These are phyloP conservation scores for Verticillium albo-atrum DNA, from an alignment of 2,329 filamentous ascomycete species.

Conservation along the genomic window DNA sequence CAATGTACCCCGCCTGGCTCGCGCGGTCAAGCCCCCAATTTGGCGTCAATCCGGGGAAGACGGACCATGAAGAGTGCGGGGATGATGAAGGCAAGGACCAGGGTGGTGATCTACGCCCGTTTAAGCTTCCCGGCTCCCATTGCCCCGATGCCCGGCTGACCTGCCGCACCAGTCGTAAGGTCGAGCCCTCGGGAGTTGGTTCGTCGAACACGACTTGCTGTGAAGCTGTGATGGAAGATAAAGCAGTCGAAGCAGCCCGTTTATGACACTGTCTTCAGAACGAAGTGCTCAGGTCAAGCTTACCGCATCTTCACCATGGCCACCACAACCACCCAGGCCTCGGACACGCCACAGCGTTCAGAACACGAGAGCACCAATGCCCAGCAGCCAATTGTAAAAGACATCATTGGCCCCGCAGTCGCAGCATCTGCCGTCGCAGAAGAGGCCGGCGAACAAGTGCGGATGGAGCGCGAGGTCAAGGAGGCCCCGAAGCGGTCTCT, in stretches of 20 bases:
- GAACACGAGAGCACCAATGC: not conserved
- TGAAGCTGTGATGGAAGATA: not conserved
- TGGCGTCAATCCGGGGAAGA: not conserved
- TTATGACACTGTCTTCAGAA: not conserved
- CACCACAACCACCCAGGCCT: not conserved
- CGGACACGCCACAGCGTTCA: not conserved
- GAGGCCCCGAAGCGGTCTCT: slow-evolving; percentile 8
- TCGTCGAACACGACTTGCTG: not conserved
- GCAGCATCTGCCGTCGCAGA: slow-evolving; percentile 47
- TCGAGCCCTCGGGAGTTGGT: not conserved
- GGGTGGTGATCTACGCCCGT: not conserved
- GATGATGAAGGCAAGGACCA: not conserved
- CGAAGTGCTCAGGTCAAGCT: not conserved
- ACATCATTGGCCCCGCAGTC: slow-evolving; percentile 7
- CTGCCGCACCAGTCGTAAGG: not conserved
- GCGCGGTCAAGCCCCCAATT: not conserved
- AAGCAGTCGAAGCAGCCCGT: not conserved
- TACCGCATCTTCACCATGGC: not conserved
- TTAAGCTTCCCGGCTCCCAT: not conserved
- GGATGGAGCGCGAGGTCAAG: slow-evolving; percentile 21
- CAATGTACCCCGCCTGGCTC: not conserved
- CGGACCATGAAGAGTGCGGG: not conserved
- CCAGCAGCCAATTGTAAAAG: slow-evolving; percentile 2
- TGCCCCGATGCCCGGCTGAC: not conserved
- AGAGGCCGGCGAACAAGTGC: slow-evolving; percentile 27